Evolutionary conservation across 768 basidiomycete species (phyloP), one percentile per base, ranked within the genome.

Genomic region (Kwoniella heveanensis): DNA sequence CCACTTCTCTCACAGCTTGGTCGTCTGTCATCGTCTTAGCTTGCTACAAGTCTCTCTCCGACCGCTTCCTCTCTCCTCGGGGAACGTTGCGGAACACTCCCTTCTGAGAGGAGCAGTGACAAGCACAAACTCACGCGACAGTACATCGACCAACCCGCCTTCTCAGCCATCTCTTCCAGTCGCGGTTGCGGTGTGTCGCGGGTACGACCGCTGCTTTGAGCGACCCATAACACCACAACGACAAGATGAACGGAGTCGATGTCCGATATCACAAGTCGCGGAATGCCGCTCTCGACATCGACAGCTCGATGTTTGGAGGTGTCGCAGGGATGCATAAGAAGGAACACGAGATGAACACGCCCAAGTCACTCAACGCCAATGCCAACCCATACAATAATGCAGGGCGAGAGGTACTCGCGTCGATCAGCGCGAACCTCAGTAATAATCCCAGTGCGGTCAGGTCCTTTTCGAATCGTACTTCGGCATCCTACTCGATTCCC

Each of bases 401-500:
- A 17, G 39, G 29, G 12, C 19, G 62, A 46, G 62, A 64, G 21
- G 36, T 57, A 6, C 62, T 64, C 55, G 62, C 55, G 29, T 57
- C 62, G 15, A 29, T 64, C 49, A 64, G 57, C 21, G 37, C 53
- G 17, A 57, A 57, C 48, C 17, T 57, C 24, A 26, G 48, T 26
- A 37, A n/a, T 17, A 37, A n/a, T 12, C 30, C 30, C 29, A 64
- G 25, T 19, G 44, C 54, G 2, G 44, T n/a, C 53, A 48, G 30
- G 21, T 57, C 54, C 2, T n/a, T 30, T 4, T 44, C 39, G 2
- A 37, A 25, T 9, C 29, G 54, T 9, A 5, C 48, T 27, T 37
- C 48, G 12, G 39, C 48, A 27, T 50, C 62, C 3, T 36, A 26
- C 13, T 39, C 61, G 25, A 70, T 75, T 27, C 73, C 73, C 13